Base-by-base conservation (phyloP, 768 basidiomycete species). In the Mycena capillaripes region DNA sequence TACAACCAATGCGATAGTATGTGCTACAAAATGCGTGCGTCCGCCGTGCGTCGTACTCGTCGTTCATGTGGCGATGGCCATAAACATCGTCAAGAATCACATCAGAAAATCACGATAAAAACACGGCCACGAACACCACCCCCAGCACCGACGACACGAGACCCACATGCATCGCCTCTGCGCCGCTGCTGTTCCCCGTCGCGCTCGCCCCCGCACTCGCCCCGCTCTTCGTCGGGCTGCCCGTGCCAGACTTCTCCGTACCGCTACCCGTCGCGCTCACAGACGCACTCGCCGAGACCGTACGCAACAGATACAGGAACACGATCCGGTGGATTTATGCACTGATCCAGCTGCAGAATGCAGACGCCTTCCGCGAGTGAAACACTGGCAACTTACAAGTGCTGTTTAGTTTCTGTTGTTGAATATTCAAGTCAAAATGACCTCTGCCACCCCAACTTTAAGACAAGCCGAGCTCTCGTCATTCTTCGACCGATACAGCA, bases 91-190 rank as follows among this genome's bases (percentile, higher is more conserved):
- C 42, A 44, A 17, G 17, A 44, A 44, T 21, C 14, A 1, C 42
- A 44, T 36, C 34, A 21, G 19, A 44, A 3, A 44, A 44, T 72
- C 69, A 79, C 19, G 76, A 69, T 29, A 79, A 57, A 64, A 78
- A 76, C 34, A 78, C 65, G 21, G 56, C 77, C 16, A 74, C 70
- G 50, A 78, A 75, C 27, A 73, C 56, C 17, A 76, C 74, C 21
- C 76, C 77, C 19, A 76, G 30, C 52, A 70, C 38, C 6, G 64
- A 57, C 16, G 64, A 53, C 61, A 64, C 66, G 16, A 52, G 2
- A 23, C 68, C 50, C 27, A 63, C 61, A 14, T 60, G 32, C 19
- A 56, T 38, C 34, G 63, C 64, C 32, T 53, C 61, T 38, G 68
- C 71, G 3, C 58, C 68, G 57, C 65, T 48, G 12, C n/a, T 8